A percentile compares a stretch with the other conserved stretches of the same genome.
phyloP scores from a whole-genome alignment of 495 filamentous ascomycete species.

The Hypoxylon trugodes region DNA sequence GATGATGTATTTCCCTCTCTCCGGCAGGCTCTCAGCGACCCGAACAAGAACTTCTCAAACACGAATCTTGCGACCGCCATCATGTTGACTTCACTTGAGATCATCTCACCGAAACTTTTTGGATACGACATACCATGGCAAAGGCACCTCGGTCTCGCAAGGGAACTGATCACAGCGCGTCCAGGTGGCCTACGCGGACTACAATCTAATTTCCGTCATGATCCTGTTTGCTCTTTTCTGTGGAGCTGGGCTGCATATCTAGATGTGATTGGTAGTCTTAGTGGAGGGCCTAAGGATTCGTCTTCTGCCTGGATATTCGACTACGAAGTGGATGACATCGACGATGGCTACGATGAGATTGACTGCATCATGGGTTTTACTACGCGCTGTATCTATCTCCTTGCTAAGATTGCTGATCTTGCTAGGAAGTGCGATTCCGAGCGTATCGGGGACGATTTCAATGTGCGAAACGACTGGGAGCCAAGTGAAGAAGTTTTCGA shows the following conservation, averaged over 20 bases:
- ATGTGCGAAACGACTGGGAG: slow-evolving; percentile 63
- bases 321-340: slow-evolving; percentile 57
- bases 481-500: slow-evolving; percentile 62
- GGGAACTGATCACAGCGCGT: slow-evolving; percentile 76
- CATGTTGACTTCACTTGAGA: slow-evolving; percentile 86
- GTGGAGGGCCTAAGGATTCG: slow-evolving; percentile 58
- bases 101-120: slow-evolving; percentile 84
- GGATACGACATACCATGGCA: slow-evolving; percentile 76
- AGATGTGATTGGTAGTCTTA: slow-evolving; percentile 80
- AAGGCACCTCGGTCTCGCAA: slow-evolving; percentile 76
- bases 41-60: slow-evolving; percentile 67
- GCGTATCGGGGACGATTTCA: slow-evolving; percentile 63
- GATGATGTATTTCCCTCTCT: slow-evolving; percentile 80
- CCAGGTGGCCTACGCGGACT: slow-evolving; percentile 64
- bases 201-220: slow-evolving; percentile 59
- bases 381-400: slow-evolving; percentile 71
- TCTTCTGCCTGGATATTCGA: slow-evolving; percentile 52
- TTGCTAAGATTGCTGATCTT: slow-evolving; percentile 77
- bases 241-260: slow-evolving; percentile 87
- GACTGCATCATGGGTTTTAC: slow-evolving; percentile 87
- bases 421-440: slow-evolving; percentile 74
- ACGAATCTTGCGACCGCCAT: slow-evolving; percentile 84
- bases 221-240: slow-evolving; percentile 81
- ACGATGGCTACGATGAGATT: slow-evolving; percentile 68
- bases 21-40: slow-evolving; percentile 70